A percentile compares a stretch with the other conserved stretches of the same genome.
phyloP scores from a whole-genome alignment of 2,329 filamentous ascomycete genomes.

The Clarireedia homoeocarpa region DNA sequence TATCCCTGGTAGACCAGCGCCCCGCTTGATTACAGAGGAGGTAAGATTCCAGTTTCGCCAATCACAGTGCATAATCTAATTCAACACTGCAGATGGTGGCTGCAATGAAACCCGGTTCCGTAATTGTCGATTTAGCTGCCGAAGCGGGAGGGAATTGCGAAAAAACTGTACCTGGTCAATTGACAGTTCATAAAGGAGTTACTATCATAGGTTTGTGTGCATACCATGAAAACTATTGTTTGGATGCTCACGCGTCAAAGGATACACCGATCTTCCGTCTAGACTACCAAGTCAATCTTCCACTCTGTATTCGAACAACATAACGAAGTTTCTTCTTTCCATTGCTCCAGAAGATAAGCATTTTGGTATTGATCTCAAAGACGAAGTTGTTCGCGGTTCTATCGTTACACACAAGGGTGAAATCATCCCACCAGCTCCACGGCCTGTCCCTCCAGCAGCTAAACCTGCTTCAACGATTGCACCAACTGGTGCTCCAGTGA shows the following conservation, averaged over 20 bases:
- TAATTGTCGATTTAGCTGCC: slow-evolving; percentile 80
- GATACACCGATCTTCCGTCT: slow-evolving; percentile 83
- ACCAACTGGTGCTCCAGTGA: slow-evolving; percentile 43
- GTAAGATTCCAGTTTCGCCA: slow-evolving; percentile 35
- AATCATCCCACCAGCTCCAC: slow-evolving; percentile 67
- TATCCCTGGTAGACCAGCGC: slow-evolving; percentile 76
- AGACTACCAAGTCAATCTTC: slow-evolving; percentile 82
- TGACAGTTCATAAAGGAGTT: slow-evolving; percentile 66
- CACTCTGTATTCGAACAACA: slow-evolving; percentile 88
- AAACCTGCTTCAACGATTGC: slow-evolving; percentile 43
- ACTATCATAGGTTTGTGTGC: slow-evolving; percentile 65
- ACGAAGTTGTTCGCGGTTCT: slow-evolving; percentile 78
- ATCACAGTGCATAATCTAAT: not conserved
- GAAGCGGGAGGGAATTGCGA: slow-evolving; percentile 87
- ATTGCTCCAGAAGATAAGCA: slow-evolving; percentile 70
- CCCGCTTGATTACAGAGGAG: slow-evolving; percentile 73
- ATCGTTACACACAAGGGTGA: slow-evolving; percentile 76
- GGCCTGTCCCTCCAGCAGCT: slow-evolving; percentile 49
- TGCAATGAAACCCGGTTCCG: slow-evolving; percentile 78
- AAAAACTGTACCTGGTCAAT: slow-evolving; percentile 65
- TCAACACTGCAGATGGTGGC: slow-evolving; percentile 35
- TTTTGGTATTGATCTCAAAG: slow-evolving; percentile 71
- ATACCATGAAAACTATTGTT: not conserved
- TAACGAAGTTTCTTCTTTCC: slow-evolving; percentile 79
- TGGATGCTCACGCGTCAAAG: slow-evolving; percentile 28